A percentile compares a stretch with the other conserved stretches of the same genome.
Conservation (phyloP, 225 moss, liverwort and hornwort genomes). For the Sphagnum tenellum region DNA sequence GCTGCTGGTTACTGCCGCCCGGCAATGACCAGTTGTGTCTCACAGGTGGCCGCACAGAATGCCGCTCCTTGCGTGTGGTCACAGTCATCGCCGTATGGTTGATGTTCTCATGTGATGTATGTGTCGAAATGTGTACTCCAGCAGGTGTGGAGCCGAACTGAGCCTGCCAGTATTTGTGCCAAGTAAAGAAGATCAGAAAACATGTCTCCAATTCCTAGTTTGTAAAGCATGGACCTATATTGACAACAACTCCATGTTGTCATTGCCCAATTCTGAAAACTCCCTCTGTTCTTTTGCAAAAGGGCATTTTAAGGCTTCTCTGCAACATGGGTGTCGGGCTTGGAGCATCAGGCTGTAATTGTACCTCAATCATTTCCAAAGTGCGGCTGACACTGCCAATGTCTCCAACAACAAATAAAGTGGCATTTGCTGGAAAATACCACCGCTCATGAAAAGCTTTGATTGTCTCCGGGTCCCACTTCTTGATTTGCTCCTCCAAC, state of each 20-base stretch:
- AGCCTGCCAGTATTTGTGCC: constrained; percentile 34
- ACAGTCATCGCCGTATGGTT: constrained; percentile 45
- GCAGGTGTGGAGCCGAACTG: constrained; percentile 88
- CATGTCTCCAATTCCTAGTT: too few species aligned
- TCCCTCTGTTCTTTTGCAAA: too few species aligned
- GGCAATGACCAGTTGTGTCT: constrained; percentile 85
- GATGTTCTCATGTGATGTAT: constrained; percentile 43
- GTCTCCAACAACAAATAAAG: constrained; percentile 96
- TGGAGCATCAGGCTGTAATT: too few species aligned
- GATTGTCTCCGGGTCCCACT: constrained; percentile 97
- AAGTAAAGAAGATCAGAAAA: not conserved
- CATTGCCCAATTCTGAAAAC: too few species aligned
- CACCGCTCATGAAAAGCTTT: constrained; percentile 97
- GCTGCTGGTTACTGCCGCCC: constrained; percentile 32
- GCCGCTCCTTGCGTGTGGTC: constrained; percentile 70
- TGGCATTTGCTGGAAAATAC: constrained; percentile 99
- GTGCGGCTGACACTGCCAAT: constrained; percentile 95
- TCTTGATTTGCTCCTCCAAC: constrained; percentile 92
- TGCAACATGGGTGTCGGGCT: too few species aligned
- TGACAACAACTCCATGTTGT: too few species aligned
- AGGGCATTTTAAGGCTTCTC: too few species aligned
- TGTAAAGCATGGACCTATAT: too few species aligned
- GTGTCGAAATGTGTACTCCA: constrained; percentile 40
- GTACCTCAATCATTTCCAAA: constrained; percentile 96
- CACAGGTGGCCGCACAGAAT: constrained; percentile 79